Conservation (phyloP, 176 grass and related monocot genomes). For the Thinopyrum elongatum region DNA sequence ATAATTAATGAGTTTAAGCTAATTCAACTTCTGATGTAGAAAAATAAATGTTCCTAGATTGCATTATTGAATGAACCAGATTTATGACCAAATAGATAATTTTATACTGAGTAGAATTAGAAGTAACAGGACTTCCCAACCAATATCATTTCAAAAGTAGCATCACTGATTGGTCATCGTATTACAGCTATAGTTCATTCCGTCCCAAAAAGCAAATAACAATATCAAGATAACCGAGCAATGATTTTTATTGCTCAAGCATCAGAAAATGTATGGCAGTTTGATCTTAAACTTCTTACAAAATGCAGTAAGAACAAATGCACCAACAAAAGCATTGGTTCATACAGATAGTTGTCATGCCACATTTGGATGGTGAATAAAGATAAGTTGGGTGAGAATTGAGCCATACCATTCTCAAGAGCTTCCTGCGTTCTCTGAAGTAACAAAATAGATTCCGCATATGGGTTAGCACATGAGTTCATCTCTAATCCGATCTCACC, state of each 20-base stretch:
- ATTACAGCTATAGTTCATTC: background rate
- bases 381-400: background rate
- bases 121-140: background rate
- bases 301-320: background rate
- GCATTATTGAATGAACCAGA: background rate
- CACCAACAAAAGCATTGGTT: background rate
- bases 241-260: background rate
- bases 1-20: background rate
- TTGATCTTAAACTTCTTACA: background rate
- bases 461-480: conserved; percentile 30
- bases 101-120: background rate
- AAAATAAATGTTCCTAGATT: background rate
- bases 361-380: background rate
- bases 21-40: background rate
- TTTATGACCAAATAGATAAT: background rate
- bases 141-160: background rate
- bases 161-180: background rate
- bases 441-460: conserved; percentile 33
- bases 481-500: conserved; percentile 4
- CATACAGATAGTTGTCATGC: background rate
- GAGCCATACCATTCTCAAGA: conserved; percentile 63
- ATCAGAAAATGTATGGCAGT: background rate
- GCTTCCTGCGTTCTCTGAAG: conserved; percentile 62
- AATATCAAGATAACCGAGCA: background rate
- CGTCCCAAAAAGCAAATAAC: background rate